phyloP scores from a whole-genome alignment of 805 yeast species.

The Metschnikowia amazonensis region DNA sequence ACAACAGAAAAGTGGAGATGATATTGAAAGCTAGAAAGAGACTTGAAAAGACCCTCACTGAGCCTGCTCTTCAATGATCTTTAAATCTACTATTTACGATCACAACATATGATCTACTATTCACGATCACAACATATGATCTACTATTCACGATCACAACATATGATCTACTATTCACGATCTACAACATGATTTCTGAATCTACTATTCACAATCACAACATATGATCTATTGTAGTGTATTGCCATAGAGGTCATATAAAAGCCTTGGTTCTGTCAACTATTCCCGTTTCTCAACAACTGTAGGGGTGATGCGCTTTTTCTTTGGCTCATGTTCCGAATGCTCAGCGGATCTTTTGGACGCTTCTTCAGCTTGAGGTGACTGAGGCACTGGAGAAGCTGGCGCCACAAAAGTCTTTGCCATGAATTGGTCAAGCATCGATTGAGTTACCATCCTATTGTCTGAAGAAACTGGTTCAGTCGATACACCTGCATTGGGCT shows the following conservation, averaged over 20 bases:
- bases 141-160: too few species aligned
- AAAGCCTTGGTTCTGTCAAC: not conserved
- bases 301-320: constrained; percentile 36
- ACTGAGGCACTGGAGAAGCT: not conserved
- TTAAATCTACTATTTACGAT: too few species aligned
- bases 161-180: too few species aligned
- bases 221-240: too few species aligned
- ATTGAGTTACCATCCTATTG: constrained; percentile 1
- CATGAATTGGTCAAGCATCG: constrained; percentile 12
- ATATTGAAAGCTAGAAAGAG: constrained; percentile 42
- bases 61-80: constrained; percentile 1
- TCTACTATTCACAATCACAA: too few species aligned
- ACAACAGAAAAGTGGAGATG: constrained; percentile 38
- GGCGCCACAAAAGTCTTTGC: constrained; percentile 8
- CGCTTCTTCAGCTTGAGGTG: not conserved
- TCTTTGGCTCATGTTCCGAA: constrained; percentile 18
- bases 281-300: constrained; percentile 16
- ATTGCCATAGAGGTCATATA: too few species aligned
- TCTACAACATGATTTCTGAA: too few species aligned
- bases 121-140: too few species aligned
- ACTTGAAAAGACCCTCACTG: constrained; percentile 39
- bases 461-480: not conserved
- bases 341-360: not conserved
- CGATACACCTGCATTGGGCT: not conserved
- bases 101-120: too few species aligned